phyloP scores from a whole-genome alignment of 1,284 basidiomycete genomes.

The Stereum hirsutum region DNA sequence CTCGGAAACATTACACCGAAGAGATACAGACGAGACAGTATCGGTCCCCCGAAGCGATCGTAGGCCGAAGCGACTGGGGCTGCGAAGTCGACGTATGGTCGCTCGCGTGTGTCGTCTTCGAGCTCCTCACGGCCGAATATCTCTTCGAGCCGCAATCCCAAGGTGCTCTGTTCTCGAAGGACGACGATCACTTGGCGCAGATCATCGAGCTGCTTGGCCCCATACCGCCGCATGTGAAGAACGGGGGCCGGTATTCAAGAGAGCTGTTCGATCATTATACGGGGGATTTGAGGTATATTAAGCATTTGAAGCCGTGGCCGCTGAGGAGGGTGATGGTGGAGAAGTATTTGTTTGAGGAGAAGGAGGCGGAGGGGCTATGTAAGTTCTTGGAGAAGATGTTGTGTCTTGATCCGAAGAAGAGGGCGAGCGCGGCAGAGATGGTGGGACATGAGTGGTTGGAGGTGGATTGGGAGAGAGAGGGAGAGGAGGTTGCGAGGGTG shows the following conservation, averaged over 20 bases:
- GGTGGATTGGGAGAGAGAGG: constrained; percentile 20
- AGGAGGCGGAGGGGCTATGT: constrained; percentile 51
- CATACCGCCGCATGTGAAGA: constrained; percentile 60
- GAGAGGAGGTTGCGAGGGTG: constrained; percentile 9
- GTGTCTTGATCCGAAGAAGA: constrained; percentile 56
- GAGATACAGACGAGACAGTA: constrained; percentile 95
- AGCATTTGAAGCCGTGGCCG: constrained; percentile 78
- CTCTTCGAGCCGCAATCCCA: constrained; percentile 84
- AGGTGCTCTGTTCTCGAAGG: constrained; percentile 80
- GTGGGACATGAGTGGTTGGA: constrained; percentile 69
- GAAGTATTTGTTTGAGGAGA: constrained; percentile 68
- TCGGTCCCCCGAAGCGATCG: constrained; percentile 84
- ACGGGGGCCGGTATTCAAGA: constrained; percentile 76
- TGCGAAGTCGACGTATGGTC: constrained; percentile 84
- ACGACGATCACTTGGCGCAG: constrained; percentile 93
- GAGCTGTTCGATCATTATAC: constrained; percentile 73
- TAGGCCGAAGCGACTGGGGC: constrained; percentile 84
- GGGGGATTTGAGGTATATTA: constrained; percentile 71
- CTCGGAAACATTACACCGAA: constrained; percentile 80
- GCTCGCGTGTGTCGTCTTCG: constrained; percentile 81
- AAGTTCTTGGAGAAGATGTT: constrained; percentile 81
- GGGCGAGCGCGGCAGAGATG: constrained; percentile 67
- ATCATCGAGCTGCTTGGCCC: constrained; percentile 84
- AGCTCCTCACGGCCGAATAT: constrained; percentile 81
- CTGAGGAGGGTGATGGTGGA: constrained; percentile 74